phyloP scores from a whole-genome alignment of 805 yeast species.

The Candida incommunis region DNA sequence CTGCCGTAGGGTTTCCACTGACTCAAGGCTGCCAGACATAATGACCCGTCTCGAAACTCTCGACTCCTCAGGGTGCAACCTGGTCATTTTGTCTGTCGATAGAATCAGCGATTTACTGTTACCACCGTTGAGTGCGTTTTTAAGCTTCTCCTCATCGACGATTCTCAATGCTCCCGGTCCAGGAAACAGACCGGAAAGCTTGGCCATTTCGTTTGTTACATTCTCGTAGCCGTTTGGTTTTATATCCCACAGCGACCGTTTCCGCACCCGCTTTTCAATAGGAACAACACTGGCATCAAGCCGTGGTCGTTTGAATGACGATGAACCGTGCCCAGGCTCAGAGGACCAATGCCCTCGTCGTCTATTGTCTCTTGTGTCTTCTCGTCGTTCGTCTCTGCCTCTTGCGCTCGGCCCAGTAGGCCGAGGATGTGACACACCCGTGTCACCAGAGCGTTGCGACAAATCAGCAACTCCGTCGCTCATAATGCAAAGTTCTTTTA shows the following conservation, averaged over 20 bases:
- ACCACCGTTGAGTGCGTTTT: not conserved
- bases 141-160: not conserved
- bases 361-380: no score
- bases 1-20: not conserved
- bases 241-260: conserved; percentile 51
- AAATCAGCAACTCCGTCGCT: no score
- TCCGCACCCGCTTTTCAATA: conserved; percentile 37
- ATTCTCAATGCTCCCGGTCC: conserved; percentile 38
- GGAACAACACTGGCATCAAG: no score
- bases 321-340: no score
- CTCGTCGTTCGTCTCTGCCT: no score
- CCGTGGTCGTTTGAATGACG: no score
- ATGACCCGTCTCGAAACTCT: not conserved
- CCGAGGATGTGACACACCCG: no score
- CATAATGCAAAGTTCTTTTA: no score
- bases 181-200: conserved; percentile 65
- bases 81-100: not conserved
- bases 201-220: conserved; percentile 63
- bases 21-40: not conserved
- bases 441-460: no score
- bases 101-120: not conserved
- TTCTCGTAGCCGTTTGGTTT: conserved; percentile 61
- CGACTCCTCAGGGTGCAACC: not conserved
- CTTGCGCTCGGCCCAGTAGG: no score
- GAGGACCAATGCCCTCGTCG: no score